These are phyloP conservation scores for Murraya paniculata DNA, from an alignment of 345 rosid genomes.

Conservation along the genomic window DNA sequence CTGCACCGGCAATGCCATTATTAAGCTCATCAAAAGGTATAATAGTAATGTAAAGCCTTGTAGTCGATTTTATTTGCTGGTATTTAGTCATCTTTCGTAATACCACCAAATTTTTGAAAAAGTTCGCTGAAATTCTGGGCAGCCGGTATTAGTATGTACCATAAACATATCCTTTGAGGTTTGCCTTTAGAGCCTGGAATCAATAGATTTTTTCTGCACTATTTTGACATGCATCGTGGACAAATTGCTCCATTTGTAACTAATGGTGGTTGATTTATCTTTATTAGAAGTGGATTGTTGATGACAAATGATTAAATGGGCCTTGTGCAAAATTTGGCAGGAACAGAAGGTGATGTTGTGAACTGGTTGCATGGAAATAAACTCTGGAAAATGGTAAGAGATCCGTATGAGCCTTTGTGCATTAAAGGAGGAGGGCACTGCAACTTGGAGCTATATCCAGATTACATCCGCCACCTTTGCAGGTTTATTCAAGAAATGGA, in stretches of 20 bases:
- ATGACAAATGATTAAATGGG: background rate
- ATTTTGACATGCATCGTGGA: background rate
- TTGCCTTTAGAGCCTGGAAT: no score
- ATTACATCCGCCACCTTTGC: constrained; percentile 79
- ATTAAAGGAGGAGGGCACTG: constrained; percentile 98
- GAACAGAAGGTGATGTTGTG: constrained; percentile 96
- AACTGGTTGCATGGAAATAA: constrained; percentile 94
- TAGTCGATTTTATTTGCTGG: background rate
- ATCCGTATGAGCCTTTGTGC: constrained; percentile 93
- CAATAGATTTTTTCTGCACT: background rate
- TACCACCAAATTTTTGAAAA: background rate
- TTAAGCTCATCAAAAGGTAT: background rate
- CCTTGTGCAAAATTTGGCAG: constrained; percentile 34
- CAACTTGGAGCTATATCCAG: constrained; percentile 92
- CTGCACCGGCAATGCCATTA: background rate
- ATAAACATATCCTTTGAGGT: no score
- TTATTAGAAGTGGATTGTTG: background rate
- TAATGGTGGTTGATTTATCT: background rate
- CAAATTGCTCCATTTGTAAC: background rate
- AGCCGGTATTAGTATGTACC: no score
- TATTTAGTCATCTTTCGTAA: background rate
- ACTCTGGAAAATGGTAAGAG: constrained; percentile 85
- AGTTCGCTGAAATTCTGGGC: background rate
- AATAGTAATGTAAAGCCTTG: background rate
- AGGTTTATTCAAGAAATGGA: constrained; percentile 89